phyloP scores from a whole-genome alignment of 257 asterid genomes.

The Salvia miltiorrhiza region DNA sequence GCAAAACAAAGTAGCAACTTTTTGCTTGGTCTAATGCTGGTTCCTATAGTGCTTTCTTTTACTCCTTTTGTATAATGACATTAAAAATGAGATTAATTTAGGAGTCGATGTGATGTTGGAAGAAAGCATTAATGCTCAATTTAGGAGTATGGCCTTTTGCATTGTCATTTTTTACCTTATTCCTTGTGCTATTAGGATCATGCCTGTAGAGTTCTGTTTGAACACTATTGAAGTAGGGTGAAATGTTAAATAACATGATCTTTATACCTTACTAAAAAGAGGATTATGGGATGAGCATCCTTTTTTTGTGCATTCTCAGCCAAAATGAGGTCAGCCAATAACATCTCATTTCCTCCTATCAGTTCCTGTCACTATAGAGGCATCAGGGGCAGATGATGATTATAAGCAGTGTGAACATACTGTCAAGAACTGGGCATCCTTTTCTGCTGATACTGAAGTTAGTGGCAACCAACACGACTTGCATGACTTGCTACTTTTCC shows the following conservation, averaged over 20 bases:
- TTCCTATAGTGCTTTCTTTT: not conserved
- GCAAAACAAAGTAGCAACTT: not conserved
- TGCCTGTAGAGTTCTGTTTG: not conserved
- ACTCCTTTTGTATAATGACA: not conserved
- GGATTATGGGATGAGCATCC: not conserved
- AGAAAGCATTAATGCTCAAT: not conserved
- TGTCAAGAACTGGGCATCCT: constrained; percentile 85
- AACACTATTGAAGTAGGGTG: constrained; percentile 1
- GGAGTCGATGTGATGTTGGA: not conserved
- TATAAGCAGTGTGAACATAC: constrained; percentile 55
- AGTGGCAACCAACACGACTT: constrained; percentile 59
- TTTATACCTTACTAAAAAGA: not conserved
- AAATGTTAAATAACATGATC: not conserved
- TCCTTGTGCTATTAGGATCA: not conserved
- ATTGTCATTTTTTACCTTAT: not conserved
- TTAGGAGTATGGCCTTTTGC: not conserved
- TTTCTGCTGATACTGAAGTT: constrained; percentile 54
- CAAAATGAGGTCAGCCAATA: constrained; percentile 3
- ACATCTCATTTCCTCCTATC: constrained; percentile 20
- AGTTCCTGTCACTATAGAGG: constrained; percentile 39
- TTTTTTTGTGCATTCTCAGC: not conserved
- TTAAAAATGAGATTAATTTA: constrained; percentile 1
- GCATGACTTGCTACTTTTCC: constrained; percentile 89
- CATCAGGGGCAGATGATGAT: constrained; percentile 40
- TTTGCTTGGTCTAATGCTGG: not conserved